Evolutionary conservation across 805 yeast species (phyloP), one percentile per base, ranked within the genome.

Genomic region (Debaryomyces castellii): DNA sequence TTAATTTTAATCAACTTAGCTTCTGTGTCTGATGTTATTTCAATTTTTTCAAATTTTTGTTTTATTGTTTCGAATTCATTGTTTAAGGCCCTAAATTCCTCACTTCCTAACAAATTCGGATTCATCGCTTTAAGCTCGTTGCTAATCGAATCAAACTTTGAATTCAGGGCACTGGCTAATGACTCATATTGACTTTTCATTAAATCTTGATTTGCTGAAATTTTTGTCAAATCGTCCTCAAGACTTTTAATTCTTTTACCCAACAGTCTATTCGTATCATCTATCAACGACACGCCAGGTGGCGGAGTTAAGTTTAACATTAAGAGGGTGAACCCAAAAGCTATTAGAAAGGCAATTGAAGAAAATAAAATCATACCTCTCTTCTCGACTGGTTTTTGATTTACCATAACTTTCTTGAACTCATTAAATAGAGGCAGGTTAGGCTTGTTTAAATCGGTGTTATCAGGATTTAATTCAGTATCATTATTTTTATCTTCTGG

Each of bases 81-180:
- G 28, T 25, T 38, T 6, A 63, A 44, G 5, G 37, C n/a, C 12
- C 41, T 37, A 18, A 53, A 40, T 14, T 46, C 41, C 12, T 41
- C 25, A 10, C 36, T 40, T 23, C 38, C 30, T 11, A 41, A 25
- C 11, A 40, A 17, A 27, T 46, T 32, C 6, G 32, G 22, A 24
- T 49, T 39, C 30, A 49, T 32, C 7, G 40, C 48, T 1, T 40
- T 41, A 17, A 62, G 48, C 34, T 45, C 44, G 5, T 22, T 36
- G 16, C 47, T 54, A 6, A 63, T 42, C 3, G 34, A 24, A 10
- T 55, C 62, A 28, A 63, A 51, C 30, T 57, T 57, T 2, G 41
- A 27, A 20, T 45, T 45, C n/a, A 58, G n/a, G 16, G 41, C 40
- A 2, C 40, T 30, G n/a, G 50, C 36, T 23, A 59, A 39, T 8